Evolutionary conservation across 257 asterid species (phyloP), one percentile per base, ranked within the genome.

Genomic region (Capsicum pubescens): DNA sequence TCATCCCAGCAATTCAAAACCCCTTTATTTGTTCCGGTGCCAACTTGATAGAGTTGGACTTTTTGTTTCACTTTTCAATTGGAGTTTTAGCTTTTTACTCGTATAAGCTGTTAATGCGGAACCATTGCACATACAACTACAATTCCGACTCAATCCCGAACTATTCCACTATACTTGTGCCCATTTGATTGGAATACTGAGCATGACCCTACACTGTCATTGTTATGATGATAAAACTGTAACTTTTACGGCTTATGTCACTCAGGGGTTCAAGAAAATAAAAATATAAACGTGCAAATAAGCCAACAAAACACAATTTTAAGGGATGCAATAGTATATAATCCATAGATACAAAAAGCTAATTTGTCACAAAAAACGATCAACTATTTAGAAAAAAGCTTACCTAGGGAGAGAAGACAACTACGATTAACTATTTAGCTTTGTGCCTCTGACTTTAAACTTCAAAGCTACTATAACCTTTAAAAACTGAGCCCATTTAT

Each of bases 51-150:
- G 80, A 52, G 60, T 50, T 74, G 80, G 50, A 26, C 44, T 50
- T 52, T 9, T 74, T 72, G 19, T 72, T 72, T 72, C 42, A 50
- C 50, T 12, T 21, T 76, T 76, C 46, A 13, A 61, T 76, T 76
- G 81, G 46, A 52, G 7, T 52, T 76, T 21, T 50, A 12, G 13
- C 44, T 7, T 48, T 48, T 52, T 76, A 76, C 14, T 52, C 42
- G 21, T 74, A 74, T 52, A 21, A 72, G 39, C 59, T 46, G 59
- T 50, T 72, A 3, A 48, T 26, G 80, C 7, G 42, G 80, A 64
- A 48, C 39, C 80, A n/a, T 48, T 6, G 58, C 16, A 11, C 12
- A 19, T 48, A 72, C 80, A 71, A 10, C 58, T 72, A 50, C 36
- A 46, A 21, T 1, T 48, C 36, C 3, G 55, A 58, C 80, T 72